These are phyloP conservation scores for Aspergillus egyptiacus DNA, from an alignment of 495 filamentous ascomycete genomes.

Conservation along the genomic window DNA sequence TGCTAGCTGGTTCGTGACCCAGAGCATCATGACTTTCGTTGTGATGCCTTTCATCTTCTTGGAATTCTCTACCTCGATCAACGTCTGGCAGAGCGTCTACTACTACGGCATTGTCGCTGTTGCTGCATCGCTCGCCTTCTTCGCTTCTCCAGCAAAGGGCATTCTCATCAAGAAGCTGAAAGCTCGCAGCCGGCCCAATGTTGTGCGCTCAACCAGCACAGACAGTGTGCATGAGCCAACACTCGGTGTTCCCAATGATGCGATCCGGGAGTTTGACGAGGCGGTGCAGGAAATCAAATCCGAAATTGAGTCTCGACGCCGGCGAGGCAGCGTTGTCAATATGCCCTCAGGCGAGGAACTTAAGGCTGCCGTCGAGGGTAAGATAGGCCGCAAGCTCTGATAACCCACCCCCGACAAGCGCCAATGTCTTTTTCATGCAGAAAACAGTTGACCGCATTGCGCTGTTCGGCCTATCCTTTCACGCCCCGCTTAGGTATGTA, in stretches of 20 bases:
- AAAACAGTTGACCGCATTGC: background rate
- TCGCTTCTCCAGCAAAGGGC: constrained; percentile 68
- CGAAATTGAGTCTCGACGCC: constrained; percentile 59
- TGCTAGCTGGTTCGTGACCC: constrained; percentile 71
- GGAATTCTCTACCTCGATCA: constrained; percentile 55
- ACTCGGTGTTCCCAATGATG: constrained; percentile 73
- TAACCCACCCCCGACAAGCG: background rate
- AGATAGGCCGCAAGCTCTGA: constrained; percentile 37
- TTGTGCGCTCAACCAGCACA: constrained; percentile 24
- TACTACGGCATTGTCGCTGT: constrained; percentile 75
- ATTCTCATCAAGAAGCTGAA: constrained; percentile 56
- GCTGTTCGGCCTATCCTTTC: background rate
- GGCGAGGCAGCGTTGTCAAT: constrained; percentile 44
- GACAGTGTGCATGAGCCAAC: constrained; percentile 47
- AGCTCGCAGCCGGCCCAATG: constrained; percentile 41
- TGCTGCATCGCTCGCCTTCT: constrained; percentile 60
- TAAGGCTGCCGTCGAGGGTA: constrained; percentile 42
- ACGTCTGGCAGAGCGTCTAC: constrained; percentile 79
- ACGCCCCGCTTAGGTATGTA: background rate
- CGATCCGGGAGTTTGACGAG: constrained; percentile 71
- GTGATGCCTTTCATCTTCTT: constrained; percentile 81
- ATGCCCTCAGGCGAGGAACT: constrained; percentile 45
- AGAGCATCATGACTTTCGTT: constrained; percentile 75
- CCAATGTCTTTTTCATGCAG: background rate
- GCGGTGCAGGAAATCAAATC: constrained; percentile 66